A percentile compares a stretch with the other conserved stretches of the same genome.
Evolutionary conservation across 2,329 filamentous ascomycete genomes (phyloP).

Genomic region (Sphaerostilbella broomeana): DNA sequence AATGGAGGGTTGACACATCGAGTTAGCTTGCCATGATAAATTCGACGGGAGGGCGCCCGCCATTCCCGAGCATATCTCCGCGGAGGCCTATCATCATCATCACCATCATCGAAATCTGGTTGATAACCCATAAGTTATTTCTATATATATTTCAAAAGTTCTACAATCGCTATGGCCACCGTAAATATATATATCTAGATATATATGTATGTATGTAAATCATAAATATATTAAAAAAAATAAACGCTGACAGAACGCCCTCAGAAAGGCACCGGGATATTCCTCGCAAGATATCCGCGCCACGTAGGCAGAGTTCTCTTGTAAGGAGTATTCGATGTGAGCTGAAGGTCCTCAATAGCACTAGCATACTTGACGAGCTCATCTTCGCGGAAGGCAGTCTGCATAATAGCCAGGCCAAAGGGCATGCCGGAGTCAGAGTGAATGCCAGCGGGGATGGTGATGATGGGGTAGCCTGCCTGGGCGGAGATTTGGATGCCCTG

Average conservation of each 20-base stretch:
- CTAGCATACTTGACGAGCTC: conserved; percentile 54
- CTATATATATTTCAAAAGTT: too few species aligned
- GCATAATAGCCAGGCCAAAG: conserved; percentile 51
- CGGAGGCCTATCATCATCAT: too few species aligned
- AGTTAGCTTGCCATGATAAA: too few species aligned
- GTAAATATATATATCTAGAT: conserved; percentile 5
- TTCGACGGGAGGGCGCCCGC: too few species aligned
- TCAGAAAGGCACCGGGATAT: conserved; percentile 34
- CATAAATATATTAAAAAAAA: conserved; percentile 8
- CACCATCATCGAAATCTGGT: too few species aligned
- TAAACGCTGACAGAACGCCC: conserved; percentile 3
- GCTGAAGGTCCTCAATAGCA: conserved; percentile 55
- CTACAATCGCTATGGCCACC: too few species aligned
- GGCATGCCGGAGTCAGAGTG: conserved; percentile 51
- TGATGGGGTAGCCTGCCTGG: conserved; percentile 67
- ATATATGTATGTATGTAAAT: conserved; percentile 5
- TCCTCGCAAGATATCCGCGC: conserved; percentile 43
- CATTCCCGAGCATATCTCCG: too few species aligned
- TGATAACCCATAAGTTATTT: too few species aligned
- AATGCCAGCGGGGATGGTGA: conserved; percentile 60
- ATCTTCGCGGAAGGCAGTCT: conserved; percentile 55
- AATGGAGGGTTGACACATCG: too few species aligned
- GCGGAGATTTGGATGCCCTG: conserved; percentile 65
- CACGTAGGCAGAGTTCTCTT: conserved; percentile 46
- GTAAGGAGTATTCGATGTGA: conserved; percentile 34